Percentiles rank a stretch among this genome's conserved stretches.
Conservation (phyloP, 768 basidiomycete genomes). For the Boletales sp. region DNA sequence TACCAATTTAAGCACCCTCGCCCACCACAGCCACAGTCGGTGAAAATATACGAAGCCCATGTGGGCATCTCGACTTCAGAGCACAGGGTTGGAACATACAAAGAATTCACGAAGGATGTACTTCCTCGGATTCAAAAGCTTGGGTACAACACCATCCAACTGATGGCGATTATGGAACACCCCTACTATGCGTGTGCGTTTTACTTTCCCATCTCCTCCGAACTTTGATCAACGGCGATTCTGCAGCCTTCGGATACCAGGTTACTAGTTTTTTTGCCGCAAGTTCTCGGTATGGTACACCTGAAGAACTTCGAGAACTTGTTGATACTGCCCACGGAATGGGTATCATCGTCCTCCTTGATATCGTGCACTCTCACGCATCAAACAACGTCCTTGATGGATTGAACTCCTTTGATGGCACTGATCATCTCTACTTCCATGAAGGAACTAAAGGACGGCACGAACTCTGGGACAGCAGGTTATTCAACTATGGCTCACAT, state of each 20-base stretch:
- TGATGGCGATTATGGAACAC: constrained; percentile 99
- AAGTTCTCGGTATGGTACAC: constrained; percentile 92
- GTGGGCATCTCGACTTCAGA: constrained; percentile 95
- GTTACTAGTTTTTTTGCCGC: constrained; percentile 97
- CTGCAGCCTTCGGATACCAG: constrained; percentile 93
- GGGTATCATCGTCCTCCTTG: constrained; percentile 90
- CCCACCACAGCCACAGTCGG: constrained; percentile 60
- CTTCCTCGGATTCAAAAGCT: constrained; percentile 86
- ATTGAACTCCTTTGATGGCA: constrained; percentile 94
- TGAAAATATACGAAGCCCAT: constrained; percentile 95
- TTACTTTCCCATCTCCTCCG: neutral
- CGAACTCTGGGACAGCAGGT: constrained; percentile 95
- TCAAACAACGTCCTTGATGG: constrained; percentile 98
- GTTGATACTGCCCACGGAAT: constrained; percentile 93
- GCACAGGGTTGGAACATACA: constrained; percentile 87
- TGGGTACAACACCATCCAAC: constrained; percentile 95
- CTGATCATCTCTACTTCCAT: constrained; percentile 97
- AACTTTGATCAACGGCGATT: neutral
- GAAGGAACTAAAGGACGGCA: constrained; percentile 87
- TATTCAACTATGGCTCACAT: constrained; percentile 95
- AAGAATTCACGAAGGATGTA: constrained; percentile 84
- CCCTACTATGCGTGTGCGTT: constrained; percentile 92
- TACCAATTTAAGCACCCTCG: constrained; percentile 82
- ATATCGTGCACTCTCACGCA: constrained; percentile 97
- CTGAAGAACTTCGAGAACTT: constrained; percentile 93